Base-by-base conservation (phyloP, 768 basidiomycete species). In the Daedaleopsis nitida region DNA sequence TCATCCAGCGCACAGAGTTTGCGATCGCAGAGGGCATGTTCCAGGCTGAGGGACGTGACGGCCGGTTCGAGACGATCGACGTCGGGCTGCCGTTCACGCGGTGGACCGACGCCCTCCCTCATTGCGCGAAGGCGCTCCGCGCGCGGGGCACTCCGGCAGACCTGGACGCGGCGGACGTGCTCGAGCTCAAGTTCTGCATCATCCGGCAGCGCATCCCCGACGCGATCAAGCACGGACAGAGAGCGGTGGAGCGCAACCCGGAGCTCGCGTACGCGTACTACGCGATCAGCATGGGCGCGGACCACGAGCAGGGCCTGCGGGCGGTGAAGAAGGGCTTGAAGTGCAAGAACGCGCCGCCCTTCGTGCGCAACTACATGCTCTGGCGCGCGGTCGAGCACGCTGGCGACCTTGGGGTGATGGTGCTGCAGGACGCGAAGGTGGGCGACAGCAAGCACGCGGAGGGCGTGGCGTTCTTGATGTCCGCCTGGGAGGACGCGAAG, bases 281-380 rank as follows among this genome's bases (percentile, higher is more conserved):
- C 61, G 83, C 81, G 19, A 77, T 86, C 60, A 80, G 83, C 0
- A 74, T 88, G 27, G 77, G 79, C 0, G 72, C 77, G 1, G 77
- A 87, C 60, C 68, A 74, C 43, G 74, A 77, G 7, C 76, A 78
- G n/a, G 86, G 84, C 1, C 74, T 89, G 24, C 80, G 84, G 9
- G 84, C 80, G 0, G 82, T 85, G 62, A 88, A 88, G 77, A 84
- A 88, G 67, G 87, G 87, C 1, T 62, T 88, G 65, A 86, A 84
- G 67, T 82, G 83, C 74, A 78, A 78, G 60, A 69, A 76, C 16
- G 79, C 77, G 14, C 80, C 85, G 14, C 79, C 82, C 3, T 89
- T 87, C 60, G 70, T 89, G 7, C 79, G 78, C 45, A 81, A 79
- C 58, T 80, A 80, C 68, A 70, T 88, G 68, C 77, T 85, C 73